Base-by-base conservation (phyloP, 371 early-diverging fungal species). In the Apophysomyces sp. region DNA sequence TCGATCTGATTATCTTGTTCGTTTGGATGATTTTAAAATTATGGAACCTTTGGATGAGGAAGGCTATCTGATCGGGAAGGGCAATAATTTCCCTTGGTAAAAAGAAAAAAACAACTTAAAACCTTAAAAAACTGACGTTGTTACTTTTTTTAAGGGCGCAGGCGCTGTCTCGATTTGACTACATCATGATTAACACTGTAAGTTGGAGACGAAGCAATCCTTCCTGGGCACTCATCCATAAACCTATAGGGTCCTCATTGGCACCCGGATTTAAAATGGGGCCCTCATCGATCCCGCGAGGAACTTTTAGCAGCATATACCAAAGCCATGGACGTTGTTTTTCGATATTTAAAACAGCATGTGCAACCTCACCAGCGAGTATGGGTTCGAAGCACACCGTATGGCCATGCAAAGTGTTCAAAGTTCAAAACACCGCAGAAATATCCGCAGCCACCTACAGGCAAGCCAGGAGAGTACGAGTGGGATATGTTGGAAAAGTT, bases 401-500 rank as follows among this genome's bases (percentile, higher is more conserved):
- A 68, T 55, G 78, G 78, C 0, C 78, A 78, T 39, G 69, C 61
- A 2, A 61, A 71, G 16, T 78, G 78, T 36, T 73, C 73, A 32
- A 70, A 69, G 52, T 78, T 72, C 56, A 66, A 58, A 7, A 29
- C 56, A 21, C 78, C 71, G 4, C 67, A 16, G 37, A 52, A 39
- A 11, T 51, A 57, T 9, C 51, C 34, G 24, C 41, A 58, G 1
- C 58, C 55, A 26, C 75, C 75, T 2, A 66, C 63, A 15, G 68
- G 71, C 0, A 21, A 61, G 51, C 39, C 59, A 27, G 68, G 68
- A 3, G 74, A 74, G 55, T 74, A 74, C 27, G 75, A 78, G 57
- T 78, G 78, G 78, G 71, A 78, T 34, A 68, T 78, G 66, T 67
- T 78, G 34, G 66, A 66, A 30, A 52, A 57, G 12, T 74, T 73